phyloP scores from a whole-genome alignment of 2,329 filamentous ascomycete genomes.

The Calonectria fujianensis region DNA sequence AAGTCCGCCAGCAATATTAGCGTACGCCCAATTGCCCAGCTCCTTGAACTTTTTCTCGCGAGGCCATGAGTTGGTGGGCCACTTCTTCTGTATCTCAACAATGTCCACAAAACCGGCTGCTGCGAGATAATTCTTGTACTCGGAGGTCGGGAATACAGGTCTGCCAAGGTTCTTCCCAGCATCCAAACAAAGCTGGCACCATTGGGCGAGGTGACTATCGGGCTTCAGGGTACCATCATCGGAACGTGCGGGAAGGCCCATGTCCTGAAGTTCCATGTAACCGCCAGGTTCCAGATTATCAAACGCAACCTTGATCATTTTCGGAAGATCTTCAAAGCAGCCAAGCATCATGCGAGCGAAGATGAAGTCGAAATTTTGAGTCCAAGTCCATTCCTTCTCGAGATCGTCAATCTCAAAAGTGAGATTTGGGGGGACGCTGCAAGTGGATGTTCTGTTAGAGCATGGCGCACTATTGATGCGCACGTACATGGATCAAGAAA shows the following conservation, averaged over 20 bases:
- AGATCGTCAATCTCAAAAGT: slow-evolving; percentile 65
- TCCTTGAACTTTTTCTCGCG: slow-evolving; percentile 31
- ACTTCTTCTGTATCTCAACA: slow-evolving; percentile 7
- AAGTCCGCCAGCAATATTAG: slow-evolving; percentile 13
- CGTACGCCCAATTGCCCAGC: slow-evolving; percentile 18
- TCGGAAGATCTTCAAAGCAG: slow-evolving; percentile 48
- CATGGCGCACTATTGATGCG: neutral
- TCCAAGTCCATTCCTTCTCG: slow-evolving; percentile 59
- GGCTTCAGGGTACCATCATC: slow-evolving; percentile 56
- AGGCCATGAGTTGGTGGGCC: slow-evolving; percentile 28
- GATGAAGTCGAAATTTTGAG: slow-evolving; percentile 60
- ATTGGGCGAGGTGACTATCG: slow-evolving; percentile 47
- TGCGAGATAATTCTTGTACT: slow-evolving; percentile 6
- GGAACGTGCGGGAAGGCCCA: slow-evolving; percentile 52
- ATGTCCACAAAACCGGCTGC: slow-evolving; percentile 7
- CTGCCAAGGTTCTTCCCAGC: slow-evolving; percentile 47
- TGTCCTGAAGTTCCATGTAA: slow-evolving; percentile 58
- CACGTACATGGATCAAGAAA: neutral
- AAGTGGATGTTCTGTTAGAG: neutral
- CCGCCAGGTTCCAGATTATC: slow-evolving; percentile 55
- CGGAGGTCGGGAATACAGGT: neutral
- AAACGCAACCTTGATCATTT: slow-evolving; percentile 23
- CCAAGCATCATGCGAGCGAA: slow-evolving; percentile 58
- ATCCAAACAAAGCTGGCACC: slow-evolving; percentile 51
- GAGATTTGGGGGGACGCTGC: slow-evolving; percentile 65